Evolutionary conservation across 2,329 filamentous ascomycete species (phyloP), one percentile per base, ranked within the genome.

Genomic region (Xylariaceae sp.): DNA sequence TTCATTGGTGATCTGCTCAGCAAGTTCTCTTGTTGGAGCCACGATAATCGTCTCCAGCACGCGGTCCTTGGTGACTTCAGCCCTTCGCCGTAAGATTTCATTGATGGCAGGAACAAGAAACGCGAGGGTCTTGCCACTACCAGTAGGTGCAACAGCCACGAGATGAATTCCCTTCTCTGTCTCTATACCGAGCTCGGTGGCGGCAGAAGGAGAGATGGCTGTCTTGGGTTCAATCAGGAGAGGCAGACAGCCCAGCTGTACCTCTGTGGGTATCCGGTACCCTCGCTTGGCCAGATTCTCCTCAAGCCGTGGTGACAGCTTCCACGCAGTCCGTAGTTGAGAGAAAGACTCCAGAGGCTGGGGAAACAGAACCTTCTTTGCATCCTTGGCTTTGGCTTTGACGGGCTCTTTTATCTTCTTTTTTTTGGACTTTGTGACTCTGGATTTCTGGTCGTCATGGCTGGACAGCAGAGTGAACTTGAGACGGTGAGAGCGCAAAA

Each of bases 81-180:
- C 75, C 40, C 80, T 73, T 48, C 80, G 73, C 55, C 79, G 76
- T 60, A 89, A 75, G 40, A 96, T 84, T 42, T 82, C 80, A 65
- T 96, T 87, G 61, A 99, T 84, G 3, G 91, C 80, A 0, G 93
- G 92, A 40, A 99, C 88, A 63, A 97, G 72, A 64, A 97, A 99
- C 16, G 91, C 90, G 57, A 99, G 76, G 0, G 94, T 99, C 76
- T 99, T 99, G 42, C 94, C 94, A 68, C 93, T 97, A 19, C 94
- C 94, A 0, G 94, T 99, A 1, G 94, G 94, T 3, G 94, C 94
- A 41, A 97, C 85, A 0, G 90, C 89, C 57, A 99, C 71, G 38
- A 99, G 83, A 73, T 99, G 87, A 5, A 93, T 75, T 12, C 69
- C 70, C 45, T 61, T 56, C 6, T 57, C 39, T 6, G 59, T 56